Conservation (phyloP, 352 stramenopile species). For the Globisporangium echinulatum region DNA sequence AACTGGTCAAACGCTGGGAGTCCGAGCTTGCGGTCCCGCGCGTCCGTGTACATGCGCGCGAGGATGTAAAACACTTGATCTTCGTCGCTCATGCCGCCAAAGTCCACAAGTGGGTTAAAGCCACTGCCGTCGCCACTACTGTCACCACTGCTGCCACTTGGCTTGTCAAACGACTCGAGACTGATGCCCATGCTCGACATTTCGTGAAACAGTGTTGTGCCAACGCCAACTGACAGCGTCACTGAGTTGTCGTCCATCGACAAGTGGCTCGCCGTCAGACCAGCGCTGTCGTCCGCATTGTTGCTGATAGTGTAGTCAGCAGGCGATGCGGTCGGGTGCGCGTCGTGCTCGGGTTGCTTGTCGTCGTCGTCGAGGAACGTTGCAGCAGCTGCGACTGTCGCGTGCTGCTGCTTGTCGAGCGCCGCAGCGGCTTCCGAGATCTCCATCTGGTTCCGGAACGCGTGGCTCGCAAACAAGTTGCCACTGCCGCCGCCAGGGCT, state of each 20-base stretch:
- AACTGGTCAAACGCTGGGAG: constrained; percentile 81
- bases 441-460: constrained; percentile 68
- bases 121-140: neutral
- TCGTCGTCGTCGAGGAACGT: too few species aligned
- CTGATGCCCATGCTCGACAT: constrained; percentile 78
- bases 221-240: constrained; percentile 25
- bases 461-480: constrained; percentile 70
- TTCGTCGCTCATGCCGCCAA: constrained; percentile 45
- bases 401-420: constrained; percentile 15
- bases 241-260: constrained; percentile 14
- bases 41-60: constrained; percentile 70
- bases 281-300: neutral
- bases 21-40: constrained; percentile 58
- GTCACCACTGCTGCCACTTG: neutral
- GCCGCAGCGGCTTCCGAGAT: constrained; percentile 20
- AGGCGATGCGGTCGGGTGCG: constrained; percentile 20
- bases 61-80: constrained; percentile 82
- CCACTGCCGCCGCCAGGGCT: constrained; percentile 7
- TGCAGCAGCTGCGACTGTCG: too few species aligned
- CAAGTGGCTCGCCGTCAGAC: constrained; percentile 1
- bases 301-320: neutral
- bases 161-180: constrained; percentile 51
- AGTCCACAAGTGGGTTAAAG: constrained; percentile 31
- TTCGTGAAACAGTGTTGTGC: constrained; percentile 53
- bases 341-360: constrained; percentile 11